A percentile compares a stretch with the other conserved stretches of the same genome.
Evolutionary conservation across 1,284 basidiomycete species (phyloP).

Genomic region (Leucocoprinus gongylophorus): DNA sequence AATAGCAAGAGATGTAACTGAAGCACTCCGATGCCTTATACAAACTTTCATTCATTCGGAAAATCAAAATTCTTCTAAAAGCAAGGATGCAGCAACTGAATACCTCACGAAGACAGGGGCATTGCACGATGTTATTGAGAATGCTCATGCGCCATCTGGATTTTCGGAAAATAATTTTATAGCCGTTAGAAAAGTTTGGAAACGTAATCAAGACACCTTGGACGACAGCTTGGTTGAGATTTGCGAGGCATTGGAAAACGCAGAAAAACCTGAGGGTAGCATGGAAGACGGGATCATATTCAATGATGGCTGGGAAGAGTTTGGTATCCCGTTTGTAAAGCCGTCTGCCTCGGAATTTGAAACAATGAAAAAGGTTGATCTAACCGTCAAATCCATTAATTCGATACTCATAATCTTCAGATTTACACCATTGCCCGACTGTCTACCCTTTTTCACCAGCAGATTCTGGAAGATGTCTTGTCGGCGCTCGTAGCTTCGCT

Average conservation of each 20-base stretch:
- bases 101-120: slow-evolving; percentile 57
- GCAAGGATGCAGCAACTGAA: slow-evolving; percentile 31
- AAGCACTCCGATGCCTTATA: slow-evolving; percentile 24
- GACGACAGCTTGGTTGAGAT: slow-evolving; percentile 58
- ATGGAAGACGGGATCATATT: slow-evolving; percentile 25
- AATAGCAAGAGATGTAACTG: slow-evolving; percentile 40
- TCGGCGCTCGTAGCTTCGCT: slow-evolving; percentile 22
- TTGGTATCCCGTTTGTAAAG: slow-evolving; percentile 42
- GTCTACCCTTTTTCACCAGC: slow-evolving; percentile 55
- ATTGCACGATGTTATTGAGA: slow-evolving; percentile 59
- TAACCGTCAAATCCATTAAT: slow-evolving; percentile 1
- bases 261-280: slow-evolving; percentile 18
- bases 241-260: slow-evolving; percentile 37
- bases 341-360: slow-evolving; percentile 40
- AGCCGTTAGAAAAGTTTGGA: slow-evolving; percentile 54
- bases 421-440: slow-evolving; percentile 53
- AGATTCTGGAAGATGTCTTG: slow-evolving; percentile 46
- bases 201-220: slow-evolving; percentile 48
- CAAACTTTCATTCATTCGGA: slow-evolving; percentile 28
- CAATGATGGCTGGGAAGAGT: slow-evolving; percentile 62
- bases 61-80: slow-evolving; percentile 7
- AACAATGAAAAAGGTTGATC: slow-evolving; percentile 45
- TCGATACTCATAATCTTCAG: slow-evolving; percentile 29
- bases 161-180: slow-evolving; percentile 51
- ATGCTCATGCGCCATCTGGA: slow-evolving; percentile 37